Conservation (phyloP, 225 moss, liverwort and hornwort genomes). For the Pseudisothecium myosuroides region DNA sequence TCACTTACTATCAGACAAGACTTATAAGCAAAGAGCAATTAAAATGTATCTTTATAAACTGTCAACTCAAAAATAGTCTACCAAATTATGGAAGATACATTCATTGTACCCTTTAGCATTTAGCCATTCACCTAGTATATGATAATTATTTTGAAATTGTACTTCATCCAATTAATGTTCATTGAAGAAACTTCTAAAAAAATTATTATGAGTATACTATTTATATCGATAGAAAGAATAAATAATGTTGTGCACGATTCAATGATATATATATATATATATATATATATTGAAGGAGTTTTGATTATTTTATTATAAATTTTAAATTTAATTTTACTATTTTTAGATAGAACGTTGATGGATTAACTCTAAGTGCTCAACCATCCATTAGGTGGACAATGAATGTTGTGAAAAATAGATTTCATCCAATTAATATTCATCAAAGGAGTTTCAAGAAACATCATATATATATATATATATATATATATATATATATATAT, state of each 20-base stretch:
- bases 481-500: background rate
- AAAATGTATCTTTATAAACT: background rate
- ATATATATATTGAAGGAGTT: background rate
- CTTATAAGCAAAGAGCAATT: background rate
- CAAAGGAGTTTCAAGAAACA: background rate
- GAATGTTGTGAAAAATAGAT: background rate
- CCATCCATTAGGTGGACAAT: background rate
- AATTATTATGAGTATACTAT: background rate
- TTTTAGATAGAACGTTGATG: background rate
- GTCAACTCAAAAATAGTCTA: background rate
- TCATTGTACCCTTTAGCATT: too few species aligned
- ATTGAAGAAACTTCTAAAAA: background rate
- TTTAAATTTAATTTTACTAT: background rate
- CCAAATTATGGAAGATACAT: background rate
- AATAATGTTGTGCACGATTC: accelerated
- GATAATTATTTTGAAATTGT: too few species aligned
- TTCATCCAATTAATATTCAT: background rate
- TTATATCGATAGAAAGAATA: background rate
- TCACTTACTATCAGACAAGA: background rate
- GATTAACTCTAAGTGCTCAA: background rate
- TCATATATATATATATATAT: background rate
- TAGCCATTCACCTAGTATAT: background rate
- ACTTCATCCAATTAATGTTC: background rate
- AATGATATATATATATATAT: background rate
- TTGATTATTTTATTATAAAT: too few species aligned